Evolutionary conservation across 768 basidiomycete species (phyloP).

Genomic region (Chiua virens): DNA sequence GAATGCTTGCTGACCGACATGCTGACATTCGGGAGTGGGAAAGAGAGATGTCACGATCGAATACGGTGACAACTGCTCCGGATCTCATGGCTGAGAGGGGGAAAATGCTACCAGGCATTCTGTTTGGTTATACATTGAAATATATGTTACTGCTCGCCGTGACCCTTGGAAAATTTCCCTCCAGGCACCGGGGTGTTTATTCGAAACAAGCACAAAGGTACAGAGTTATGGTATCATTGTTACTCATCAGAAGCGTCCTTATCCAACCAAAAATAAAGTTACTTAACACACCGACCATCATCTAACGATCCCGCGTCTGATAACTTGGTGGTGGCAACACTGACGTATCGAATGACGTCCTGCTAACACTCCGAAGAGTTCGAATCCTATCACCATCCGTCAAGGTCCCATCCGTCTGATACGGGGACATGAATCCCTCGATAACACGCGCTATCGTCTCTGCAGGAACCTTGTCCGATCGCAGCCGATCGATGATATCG

Average conservation of each 20-base stretch:
- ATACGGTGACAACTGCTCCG: constrained; percentile 15
- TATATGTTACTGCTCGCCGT: too few relatives aligned
- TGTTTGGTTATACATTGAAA: background rate
- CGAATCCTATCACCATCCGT: background rate
- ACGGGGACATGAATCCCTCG: constrained; percentile 3
- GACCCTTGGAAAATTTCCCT: too few relatives aligned
- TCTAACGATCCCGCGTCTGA: constrained; percentile 4
- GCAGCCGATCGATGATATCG: constrained; percentile 11
- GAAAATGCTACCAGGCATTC: background rate
- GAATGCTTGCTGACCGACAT: constrained; percentile 23
- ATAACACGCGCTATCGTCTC: constrained; percentile 19
- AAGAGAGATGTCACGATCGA: constrained; percentile 17
- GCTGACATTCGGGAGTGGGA: constrained; percentile 22
- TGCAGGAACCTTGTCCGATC: constrained; percentile 4
- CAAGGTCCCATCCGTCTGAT: background rate
- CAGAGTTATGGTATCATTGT: too few relatives aligned
- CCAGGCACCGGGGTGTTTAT: too few relatives aligned
- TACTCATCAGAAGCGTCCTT: too few relatives aligned
- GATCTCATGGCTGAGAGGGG: constrained; percentile 1
- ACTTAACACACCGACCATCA: too few relatives aligned
- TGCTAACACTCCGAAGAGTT: background rate
- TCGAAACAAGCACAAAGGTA: too few relatives aligned
- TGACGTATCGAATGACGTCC: too few relatives aligned
- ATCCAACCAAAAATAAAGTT: too few relatives aligned
- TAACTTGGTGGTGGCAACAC: constrained; percentile 21